Evolutionary conservation across 306 rosid species (phyloP).

Genomic region (Astragalus glycyphyllos): DNA sequence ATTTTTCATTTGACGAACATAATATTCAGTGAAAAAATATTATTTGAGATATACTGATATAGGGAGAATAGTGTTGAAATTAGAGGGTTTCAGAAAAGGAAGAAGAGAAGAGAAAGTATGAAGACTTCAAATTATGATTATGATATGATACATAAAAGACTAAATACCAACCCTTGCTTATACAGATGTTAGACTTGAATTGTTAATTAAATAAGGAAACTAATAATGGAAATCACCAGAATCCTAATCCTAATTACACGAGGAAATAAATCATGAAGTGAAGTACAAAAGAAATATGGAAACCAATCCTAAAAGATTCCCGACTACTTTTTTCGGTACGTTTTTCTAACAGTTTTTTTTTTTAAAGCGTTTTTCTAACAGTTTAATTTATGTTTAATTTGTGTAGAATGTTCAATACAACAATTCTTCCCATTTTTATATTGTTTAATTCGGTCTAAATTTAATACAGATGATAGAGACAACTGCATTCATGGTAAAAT

Average conservation of each 20-base stretch:
- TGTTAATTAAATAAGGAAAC: background rate
- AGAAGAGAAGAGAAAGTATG: background rate
- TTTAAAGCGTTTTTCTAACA: background rate
- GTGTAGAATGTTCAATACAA: background rate
- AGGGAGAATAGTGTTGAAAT: conserved; percentile 10
- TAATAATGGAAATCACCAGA: background rate
- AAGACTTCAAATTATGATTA: conserved; percentile 1
- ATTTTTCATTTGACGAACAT: background rate
- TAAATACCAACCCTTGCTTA: background rate
- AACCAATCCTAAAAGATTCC: background rate
- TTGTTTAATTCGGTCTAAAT: too few species aligned
- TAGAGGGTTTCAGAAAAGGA: conserved; percentile 8
- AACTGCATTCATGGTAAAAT: background rate
- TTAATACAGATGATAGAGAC: too few species aligned
- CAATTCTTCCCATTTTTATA: background rate
- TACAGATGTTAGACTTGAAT: background rate
- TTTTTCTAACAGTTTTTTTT: background rate
- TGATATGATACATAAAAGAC: background rate
- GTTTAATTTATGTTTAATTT: background rate
- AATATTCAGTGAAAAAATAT: background rate
- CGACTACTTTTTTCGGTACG: background rate
- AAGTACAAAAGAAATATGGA: too few species aligned
- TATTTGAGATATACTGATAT: background rate
- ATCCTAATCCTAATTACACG: background rate
- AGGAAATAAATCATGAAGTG: background rate